Evolutionary conservation across 1,139 yeast species (phyloP), one percentile per base, ranked within the genome.

Genomic region (Groenewaldozyma auringiensis): DNA sequence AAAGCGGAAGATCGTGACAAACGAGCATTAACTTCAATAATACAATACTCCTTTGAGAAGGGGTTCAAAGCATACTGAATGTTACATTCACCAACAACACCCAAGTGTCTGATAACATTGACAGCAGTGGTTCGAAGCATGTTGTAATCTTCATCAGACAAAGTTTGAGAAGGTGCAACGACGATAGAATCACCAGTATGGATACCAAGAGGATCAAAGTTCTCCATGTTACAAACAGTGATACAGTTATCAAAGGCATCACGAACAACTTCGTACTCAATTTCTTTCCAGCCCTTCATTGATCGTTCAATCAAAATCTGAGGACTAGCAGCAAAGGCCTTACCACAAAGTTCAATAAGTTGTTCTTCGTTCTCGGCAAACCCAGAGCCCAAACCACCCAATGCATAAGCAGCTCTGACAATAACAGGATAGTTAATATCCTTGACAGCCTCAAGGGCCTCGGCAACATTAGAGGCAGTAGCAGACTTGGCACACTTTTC

Each of bases 161-260:
- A 74, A 37, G 98, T 92, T 72, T 92, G 98, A 37, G 97, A 89
- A 47, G 98, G 98, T 48, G 98, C 98, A 62, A 92, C 96, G 47
- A 92, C 98, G 63, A 92, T 92, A 47, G 98, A 92, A 68, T 92
- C 98, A 76, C 98, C 98, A 53, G 98, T 92, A 68, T 92, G 98
- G 62, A 92, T 89, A 67, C 98, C 98, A 61, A 92, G 78, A 44
- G 98, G 98, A 71, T 92, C 98, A 60, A 92, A 92, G 74, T 92
- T 92, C 71, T 92, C 98, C 98, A 92, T 92, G 72, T 92, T 92
- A 79, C 98, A 92, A 53, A 92, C 98, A 46, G 98, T 92, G 63
- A 92, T 88, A 79, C 98, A 92, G 79, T 92, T 92, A 68, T 87
- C 97, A 57, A 79, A 83, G 42, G 95, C 94, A 72, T 92, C 98